Evolutionary conservation across 2,329 filamentous ascomycete genomes (phyloP), one percentile per base, ranked within the genome.

Genomic region (Pseudocercospora crystallina): DNA sequence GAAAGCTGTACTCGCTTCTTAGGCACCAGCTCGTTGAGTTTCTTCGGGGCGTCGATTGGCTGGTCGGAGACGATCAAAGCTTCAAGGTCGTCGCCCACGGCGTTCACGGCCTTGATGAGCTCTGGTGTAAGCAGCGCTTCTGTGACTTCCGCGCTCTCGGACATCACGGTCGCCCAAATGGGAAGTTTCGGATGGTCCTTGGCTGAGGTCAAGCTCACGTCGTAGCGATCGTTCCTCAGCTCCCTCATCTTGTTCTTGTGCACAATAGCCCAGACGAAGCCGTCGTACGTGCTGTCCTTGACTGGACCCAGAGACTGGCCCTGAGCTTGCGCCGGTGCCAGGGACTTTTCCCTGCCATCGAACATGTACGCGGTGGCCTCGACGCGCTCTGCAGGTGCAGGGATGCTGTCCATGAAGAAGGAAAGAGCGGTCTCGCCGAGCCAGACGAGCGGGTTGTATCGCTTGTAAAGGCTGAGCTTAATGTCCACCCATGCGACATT

Each of bases 211-310:
- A 99, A 81, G 46, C 89, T 95, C 47, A 96, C 77, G 69, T 99
- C 94, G 74, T 96, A 99, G 63, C 94, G 88, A 57, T 96, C 90
- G 41, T 96, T 88, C 55, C 94, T 87, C 63, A 96, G 81, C 64
- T 83, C 78, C 76, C 89, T 89, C 92, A 99, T 97, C 69, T 81
- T 76, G 64, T 90, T 86, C 82, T 99, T 99, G 80, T 97, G 90
- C 56, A 97, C 91, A 60, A 99, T 73, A 43, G 90, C 92, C 82
- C 88, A 97, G 58, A 99, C 92, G 65, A 97, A 99, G 38, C 85
- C 85, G 69, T 97, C 94, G 65, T 86, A 97, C 34, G 74, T 73
- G 51, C 82, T 85, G 69, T 79, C 83, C 65, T 74, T 59, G 55
- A 54, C 58, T 61, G 85, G 82, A 40, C 76, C 76, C 36, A 81